Percentiles rank a stretch among this genome's conserved stretches.
These are phyloP conservation scores for Ophiosphaerella korrae DNA, from an alignment of 2,329 filamentous ascomycete species.

Conservation along the genomic window DNA sequence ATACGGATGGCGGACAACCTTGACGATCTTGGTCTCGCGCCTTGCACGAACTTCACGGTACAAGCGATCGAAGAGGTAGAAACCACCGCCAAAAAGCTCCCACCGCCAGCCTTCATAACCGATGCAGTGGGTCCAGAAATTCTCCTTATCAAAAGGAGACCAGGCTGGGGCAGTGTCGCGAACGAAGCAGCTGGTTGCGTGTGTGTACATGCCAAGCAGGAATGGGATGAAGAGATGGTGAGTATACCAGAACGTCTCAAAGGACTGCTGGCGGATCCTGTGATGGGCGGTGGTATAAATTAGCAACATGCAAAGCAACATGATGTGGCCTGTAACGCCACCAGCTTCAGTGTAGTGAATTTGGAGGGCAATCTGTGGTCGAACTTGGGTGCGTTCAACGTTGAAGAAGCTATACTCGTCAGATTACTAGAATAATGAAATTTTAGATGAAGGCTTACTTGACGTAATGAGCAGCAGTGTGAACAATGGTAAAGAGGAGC, in stretches of 20 bases:
- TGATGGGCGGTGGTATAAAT: constrained; percentile 97
- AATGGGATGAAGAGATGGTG: constrained; percentile 99
- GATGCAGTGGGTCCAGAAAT: constrained; percentile 91
- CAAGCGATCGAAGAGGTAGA: constrained; percentile 86
- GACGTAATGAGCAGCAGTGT: constrained; percentile 85
- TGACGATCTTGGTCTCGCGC: constrained; percentile 85
- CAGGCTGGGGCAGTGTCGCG: constrained; percentile 73
- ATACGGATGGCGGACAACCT: constrained; percentile 94
- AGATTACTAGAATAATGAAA: neutral
- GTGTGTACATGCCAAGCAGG: constrained; percentile 89
- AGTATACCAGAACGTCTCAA: constrained; percentile 99
- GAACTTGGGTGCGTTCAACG: constrained; percentile 82
- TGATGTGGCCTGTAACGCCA: constrained; percentile 93
- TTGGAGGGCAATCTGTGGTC: constrained; percentile 78
- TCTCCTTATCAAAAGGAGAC: constrained; percentile 81
- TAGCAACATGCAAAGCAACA: constrained; percentile 98
- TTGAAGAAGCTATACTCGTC: constrained; percentile 79
- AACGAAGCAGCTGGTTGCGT: constrained; percentile 95
- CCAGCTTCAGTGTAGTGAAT: constrained; percentile 91
- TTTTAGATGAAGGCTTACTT: constrained; percentile 65
- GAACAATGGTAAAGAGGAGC: constrained; percentile 78
- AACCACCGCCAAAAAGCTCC: constrained; percentile 83
- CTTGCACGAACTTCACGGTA: constrained; percentile 89
- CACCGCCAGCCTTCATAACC: constrained; percentile 97
- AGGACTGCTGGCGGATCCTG: constrained; percentile 94